Percentiles rank a stretch among this genome's conserved stretches.
phyloP scores from a whole-genome alignment of 441 rosid species.

The Croton laevigatus region DNA sequence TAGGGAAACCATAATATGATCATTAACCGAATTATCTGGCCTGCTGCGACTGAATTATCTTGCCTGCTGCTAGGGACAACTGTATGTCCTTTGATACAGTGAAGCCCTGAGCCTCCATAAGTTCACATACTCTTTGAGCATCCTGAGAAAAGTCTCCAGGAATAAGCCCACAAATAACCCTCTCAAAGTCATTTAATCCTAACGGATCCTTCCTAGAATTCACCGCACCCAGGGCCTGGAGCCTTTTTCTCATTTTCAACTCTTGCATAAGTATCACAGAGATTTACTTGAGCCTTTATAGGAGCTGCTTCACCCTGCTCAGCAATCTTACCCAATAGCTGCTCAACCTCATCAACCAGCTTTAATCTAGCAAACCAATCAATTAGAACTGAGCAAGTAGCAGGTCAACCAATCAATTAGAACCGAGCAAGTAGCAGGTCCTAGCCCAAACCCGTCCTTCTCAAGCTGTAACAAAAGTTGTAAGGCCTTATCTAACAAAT shows the following conservation, averaged over 20 bases:
- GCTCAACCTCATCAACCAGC: constrained; percentile 80
- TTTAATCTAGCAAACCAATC: constrained; percentile 71
- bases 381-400: constrained; percentile 63
- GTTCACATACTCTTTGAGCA: constrained; percentile 44
- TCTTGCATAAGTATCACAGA: constrained; percentile 72
- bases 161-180: constrained; percentile 48
- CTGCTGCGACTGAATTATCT: constrained; percentile 18
- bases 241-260: constrained; percentile 69
- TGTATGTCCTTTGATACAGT: constrained; percentile 35
- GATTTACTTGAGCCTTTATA: constrained; percentile 59
- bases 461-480: constrained; percentile 63
- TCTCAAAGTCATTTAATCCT: constrained; percentile 52
- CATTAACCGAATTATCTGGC: constrained; percentile 18
- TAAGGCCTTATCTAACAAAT: constrained; percentile 69
- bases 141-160: constrained; percentile 64
- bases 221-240: constrained; percentile 66
- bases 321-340: constrained; percentile 59
- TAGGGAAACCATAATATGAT: constrained; percentile 1
- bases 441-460: constrained; percentile 72
- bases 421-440: constrained; percentile 58
- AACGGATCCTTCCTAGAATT: constrained; percentile 70
- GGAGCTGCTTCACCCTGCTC: constrained; percentile 74
- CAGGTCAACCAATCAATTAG: constrained; percentile 82
- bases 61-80: constrained; percentile 28
- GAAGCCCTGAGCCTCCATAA: constrained; percentile 62